Evolutionary conservation across 2,329 filamentous ascomycete genomes (phyloP).

Genomic region (Fusarium cyanostomum): DNA sequence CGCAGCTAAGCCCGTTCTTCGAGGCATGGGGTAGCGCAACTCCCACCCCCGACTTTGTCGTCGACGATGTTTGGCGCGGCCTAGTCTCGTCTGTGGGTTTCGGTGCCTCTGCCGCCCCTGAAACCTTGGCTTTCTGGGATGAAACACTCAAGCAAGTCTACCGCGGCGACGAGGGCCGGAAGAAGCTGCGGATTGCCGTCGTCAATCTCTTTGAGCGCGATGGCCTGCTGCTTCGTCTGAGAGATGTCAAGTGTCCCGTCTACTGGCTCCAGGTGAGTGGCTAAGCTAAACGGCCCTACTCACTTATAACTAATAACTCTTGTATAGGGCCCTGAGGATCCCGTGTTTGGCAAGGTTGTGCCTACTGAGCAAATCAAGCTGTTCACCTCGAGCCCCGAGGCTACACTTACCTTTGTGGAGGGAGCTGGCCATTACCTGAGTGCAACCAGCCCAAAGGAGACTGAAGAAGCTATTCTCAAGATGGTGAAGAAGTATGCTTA

Average conservation of each 20-base stretch:
- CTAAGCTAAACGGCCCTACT: background rate
- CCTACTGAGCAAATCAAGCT: constrained; percentile 60
- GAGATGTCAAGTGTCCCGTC: constrained; percentile 60
- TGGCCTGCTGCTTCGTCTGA: constrained; percentile 56
- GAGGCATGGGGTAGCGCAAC: constrained; percentile 52
- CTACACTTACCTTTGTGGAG: constrained; percentile 55
- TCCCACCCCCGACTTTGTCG: constrained; percentile 58
- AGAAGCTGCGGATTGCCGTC: constrained; percentile 57
- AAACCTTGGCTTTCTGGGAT: constrained; percentile 57
- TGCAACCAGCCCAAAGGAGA: constrained; percentile 58
- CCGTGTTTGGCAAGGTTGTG: constrained; percentile 52
- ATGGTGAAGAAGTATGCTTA: constrained; percentile 54
- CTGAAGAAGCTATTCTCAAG: constrained; percentile 55
- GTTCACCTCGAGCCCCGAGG: constrained; percentile 57
- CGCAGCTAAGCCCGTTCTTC: constrained; percentile 53
- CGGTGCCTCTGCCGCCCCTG: constrained; percentile 49
- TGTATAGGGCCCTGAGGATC: constrained; percentile 56
- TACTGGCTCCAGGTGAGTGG: constrained; percentile 60
- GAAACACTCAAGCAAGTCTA: constrained; percentile 58
- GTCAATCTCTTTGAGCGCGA: constrained; percentile 58
- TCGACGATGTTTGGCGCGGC: constrained; percentile 57
- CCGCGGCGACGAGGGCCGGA: constrained; percentile 59
- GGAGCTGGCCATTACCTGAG: constrained; percentile 61
- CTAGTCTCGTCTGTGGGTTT: constrained; percentile 59
- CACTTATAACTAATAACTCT: constrained; percentile 10